Conservation (phyloP, 2,329 filamentous ascomycete genomes). For the Ophiocordyceps camponoti-saundersi region DNA sequence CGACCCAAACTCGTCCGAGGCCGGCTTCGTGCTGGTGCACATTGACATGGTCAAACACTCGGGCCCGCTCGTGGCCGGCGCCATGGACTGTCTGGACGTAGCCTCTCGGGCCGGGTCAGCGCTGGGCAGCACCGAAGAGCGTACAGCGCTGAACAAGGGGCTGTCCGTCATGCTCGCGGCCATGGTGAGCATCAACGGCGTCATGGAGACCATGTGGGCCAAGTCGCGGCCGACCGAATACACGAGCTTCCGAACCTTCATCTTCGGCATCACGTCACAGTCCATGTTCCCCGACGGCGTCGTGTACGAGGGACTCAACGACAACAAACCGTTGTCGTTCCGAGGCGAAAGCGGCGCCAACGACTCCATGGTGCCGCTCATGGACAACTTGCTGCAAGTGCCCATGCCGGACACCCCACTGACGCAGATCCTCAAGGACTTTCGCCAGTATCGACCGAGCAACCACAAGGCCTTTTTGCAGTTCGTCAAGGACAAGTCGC, state of each 20-base stretch:
- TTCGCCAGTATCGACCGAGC: slow-evolving; percentile 73
- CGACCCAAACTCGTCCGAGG: slow-evolving; percentile 74
- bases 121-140: slow-evolving; percentile 15
- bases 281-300: slow-evolving; percentile 90
- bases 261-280: slow-evolving; percentile 88
- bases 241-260: slow-evolving; percentile 85
- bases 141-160: slow-evolving; percentile 45
- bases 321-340: slow-evolving; percentile 56
- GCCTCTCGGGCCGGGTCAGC: slow-evolving; percentile 12
- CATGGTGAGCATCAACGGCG: slow-evolving; percentile 48
- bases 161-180: slow-evolving; percentile 43
- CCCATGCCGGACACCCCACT: slow-evolving; percentile 80
- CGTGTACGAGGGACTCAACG: slow-evolving; percentile 69
- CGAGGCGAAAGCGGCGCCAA: slow-evolving; percentile 88
- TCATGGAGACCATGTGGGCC: slow-evolving; percentile 86
- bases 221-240: slow-evolving; percentile 74
- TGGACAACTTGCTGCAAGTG: slow-evolving; percentile 75
- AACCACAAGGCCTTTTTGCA: slow-evolving; percentile 77
- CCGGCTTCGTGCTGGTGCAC: slow-evolving; percentile 90
- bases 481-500: slow-evolving; percentile 40
- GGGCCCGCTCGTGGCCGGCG: slow-evolving; percentile 57
- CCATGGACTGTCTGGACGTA: slow-evolving; percentile 49
- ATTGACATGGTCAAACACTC: slow-evolving; percentile 91
- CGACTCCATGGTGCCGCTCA: slow-evolving; percentile 81
- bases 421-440: slow-evolving; percentile 75